Conservation (phyloP, 1,139 yeast species). For the Lodderomyces oxycetoniae region DNA sequence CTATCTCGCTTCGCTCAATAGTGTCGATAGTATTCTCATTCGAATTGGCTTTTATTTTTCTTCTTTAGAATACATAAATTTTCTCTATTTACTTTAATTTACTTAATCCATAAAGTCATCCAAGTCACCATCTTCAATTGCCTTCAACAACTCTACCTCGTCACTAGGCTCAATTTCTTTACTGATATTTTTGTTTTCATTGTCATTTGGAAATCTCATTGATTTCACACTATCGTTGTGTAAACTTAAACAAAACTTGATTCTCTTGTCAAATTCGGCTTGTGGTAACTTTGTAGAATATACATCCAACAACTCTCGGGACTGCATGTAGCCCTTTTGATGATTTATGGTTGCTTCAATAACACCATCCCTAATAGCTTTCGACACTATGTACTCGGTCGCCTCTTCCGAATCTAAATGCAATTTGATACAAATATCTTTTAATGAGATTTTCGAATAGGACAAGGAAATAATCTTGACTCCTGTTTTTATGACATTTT, state of each 20-base stretch:
- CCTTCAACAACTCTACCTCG: conserved; percentile 43
- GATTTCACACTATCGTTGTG: conserved; percentile 93
- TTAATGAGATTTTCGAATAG: conserved; percentile 84
- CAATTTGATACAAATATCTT: conserved; percentile 84
- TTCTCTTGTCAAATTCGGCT: conserved; percentile 85
- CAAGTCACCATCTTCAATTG: conserved; percentile 47
- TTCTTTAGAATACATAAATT: too few species aligned
- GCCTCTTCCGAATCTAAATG: conserved; percentile 92
- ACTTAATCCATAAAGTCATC: conserved; percentile 46
- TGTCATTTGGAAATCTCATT: conserved; percentile 78
- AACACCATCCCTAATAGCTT: conserved; percentile 96
- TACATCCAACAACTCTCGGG: conserved; percentile 78
- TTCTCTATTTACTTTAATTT: neutral
- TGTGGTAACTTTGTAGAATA: conserved; percentile 90
- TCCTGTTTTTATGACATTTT: conserved; percentile 97
- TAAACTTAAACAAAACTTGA: conserved; percentile 82
- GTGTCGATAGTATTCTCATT: too few species aligned
- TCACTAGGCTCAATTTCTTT: conserved; percentile 33
- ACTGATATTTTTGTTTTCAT: conserved; percentile 29
- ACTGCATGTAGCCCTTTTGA: conserved; percentile 87
- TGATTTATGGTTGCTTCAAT: conserved; percentile 94
- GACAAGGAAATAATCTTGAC: conserved; percentile 89
- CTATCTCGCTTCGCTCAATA: too few species aligned
- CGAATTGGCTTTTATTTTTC: too few species aligned
- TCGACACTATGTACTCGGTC: conserved; percentile 94